phyloP scores from a whole-genome alignment of 306 rosid genomes.

The Quercus ilex region DNA sequence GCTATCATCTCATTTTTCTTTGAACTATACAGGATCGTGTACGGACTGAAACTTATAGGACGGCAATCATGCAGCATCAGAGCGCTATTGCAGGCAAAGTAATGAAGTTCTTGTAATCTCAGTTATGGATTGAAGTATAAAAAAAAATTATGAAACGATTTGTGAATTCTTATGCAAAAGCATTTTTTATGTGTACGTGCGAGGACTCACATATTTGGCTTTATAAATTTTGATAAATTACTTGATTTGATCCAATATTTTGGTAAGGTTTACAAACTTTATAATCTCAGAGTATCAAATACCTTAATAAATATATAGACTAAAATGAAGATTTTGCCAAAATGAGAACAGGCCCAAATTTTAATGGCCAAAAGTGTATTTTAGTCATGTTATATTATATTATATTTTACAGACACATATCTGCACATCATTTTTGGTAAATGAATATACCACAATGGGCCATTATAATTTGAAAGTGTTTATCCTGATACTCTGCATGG shows the following conservation, averaged over 20 bases:
- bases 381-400: not conserved
- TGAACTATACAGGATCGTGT: constrained; percentile 66
- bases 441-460: not conserved
- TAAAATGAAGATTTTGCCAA: no score
- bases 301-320: not conserved
- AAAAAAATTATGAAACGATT: not conserved
- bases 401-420: not conserved
- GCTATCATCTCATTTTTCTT: not conserved
- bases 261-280: not conserved
- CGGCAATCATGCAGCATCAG: constrained; percentile 85
- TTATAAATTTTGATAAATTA: not conserved
- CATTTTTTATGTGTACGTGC: not conserved
- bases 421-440: no score
- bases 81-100: constrained; percentile 82
- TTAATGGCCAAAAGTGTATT: no score
- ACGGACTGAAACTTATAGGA: constrained; percentile 83
- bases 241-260: not conserved
- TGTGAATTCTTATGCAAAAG: not conserved
- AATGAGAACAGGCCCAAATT: no score
- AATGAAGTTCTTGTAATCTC: constrained; percentile 25
- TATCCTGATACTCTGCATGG: not conserved
- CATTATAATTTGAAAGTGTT: not conserved
- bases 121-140: not conserved
- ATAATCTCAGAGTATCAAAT: not conserved
- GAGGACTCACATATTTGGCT: not conserved